phyloP scores from a whole-genome alignment of 805 yeast genomes.

The Hanseniaspora lindneri region DNA sequence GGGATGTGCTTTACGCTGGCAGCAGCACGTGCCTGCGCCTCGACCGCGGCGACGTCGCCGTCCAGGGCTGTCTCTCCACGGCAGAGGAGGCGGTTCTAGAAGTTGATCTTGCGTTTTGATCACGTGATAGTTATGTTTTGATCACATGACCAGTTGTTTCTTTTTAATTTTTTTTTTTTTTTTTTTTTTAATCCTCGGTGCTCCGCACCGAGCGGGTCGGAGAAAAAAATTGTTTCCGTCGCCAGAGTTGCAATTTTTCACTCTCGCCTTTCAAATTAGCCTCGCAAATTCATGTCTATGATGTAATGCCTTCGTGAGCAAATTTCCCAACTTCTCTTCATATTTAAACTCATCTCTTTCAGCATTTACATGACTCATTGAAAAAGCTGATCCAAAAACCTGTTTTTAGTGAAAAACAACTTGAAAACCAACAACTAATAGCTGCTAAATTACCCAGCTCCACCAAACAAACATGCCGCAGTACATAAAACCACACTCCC shows the following conservation, averaged over 20 bases:
- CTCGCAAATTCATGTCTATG: too few species aligned
- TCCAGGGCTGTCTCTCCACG: slow-evolving; percentile 4
- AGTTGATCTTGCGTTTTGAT: slow-evolving; percentile 1
- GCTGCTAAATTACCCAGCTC: too few species aligned
- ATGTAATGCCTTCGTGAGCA: too few species aligned
- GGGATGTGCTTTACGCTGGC: slow-evolving; percentile 7
- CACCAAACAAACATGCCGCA: too few species aligned
- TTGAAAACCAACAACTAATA: background rate
- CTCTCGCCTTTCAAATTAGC: too few species aligned
- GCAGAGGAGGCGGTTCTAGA: background rate
- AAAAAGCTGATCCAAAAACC: background rate
- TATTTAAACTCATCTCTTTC: background rate
- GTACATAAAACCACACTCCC: slow-evolving; percentile 11
- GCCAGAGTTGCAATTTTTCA: too few species aligned
- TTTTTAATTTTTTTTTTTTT: too few species aligned
- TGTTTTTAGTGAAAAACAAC: background rate
- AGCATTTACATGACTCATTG: background rate
- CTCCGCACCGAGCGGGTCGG: too few species aligned
- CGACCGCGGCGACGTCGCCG: background rate
- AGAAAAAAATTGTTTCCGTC: too few species aligned
- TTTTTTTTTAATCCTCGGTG: too few species aligned
- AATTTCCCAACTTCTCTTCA: background rate
- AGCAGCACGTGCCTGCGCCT: slow-evolving; percentile 6
- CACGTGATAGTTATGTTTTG: too few species aligned
- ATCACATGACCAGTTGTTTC: too few species aligned